Percentiles rank a stretch among this genome's conserved stretches.
Evolutionary conservation across 768 basidiomycete species (phyloP).

Genomic region (Crassisporium funariophilum): DNA sequence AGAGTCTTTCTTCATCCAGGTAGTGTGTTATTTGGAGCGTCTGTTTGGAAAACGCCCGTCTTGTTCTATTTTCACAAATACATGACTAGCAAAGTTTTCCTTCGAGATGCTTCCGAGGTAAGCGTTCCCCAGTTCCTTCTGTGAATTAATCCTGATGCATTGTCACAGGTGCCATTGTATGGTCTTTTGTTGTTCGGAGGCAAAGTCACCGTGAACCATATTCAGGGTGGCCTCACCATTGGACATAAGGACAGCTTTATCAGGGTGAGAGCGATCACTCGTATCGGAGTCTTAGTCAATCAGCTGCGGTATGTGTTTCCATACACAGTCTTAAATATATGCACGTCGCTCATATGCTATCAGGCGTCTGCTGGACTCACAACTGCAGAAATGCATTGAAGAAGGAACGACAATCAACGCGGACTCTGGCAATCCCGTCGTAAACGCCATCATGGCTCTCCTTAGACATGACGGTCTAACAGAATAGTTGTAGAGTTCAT

Average conservation of each 20-base stretch:
- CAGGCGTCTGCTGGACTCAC: slow-evolving; percentile 70
- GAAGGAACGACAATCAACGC: slow-evolving; percentile 51
- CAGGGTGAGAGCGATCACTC: slow-evolving; percentile 80
- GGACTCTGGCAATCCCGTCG: slow-evolving; percentile 54
- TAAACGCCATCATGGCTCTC: slow-evolving; percentile 40
- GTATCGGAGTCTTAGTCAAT: slow-evolving; percentile 88
- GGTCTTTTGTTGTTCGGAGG: slow-evolving; percentile 86
- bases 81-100: slow-evolving; percentile 79
- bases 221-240: slow-evolving; percentile 74
- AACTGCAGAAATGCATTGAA: slow-evolving; percentile 68
- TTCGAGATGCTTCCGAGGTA: slow-evolving; percentile 89
- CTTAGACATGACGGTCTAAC: slow-evolving; percentile 33
- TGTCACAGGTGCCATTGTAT: slow-evolving; percentile 82
- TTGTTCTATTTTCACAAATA: slow-evolving; percentile 84
- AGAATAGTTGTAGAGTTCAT: slow-evolving; percentile 15
- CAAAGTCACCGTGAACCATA: slow-evolving; percentile 73
- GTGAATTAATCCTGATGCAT: neutral
- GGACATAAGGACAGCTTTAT: slow-evolving; percentile 55
- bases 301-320: slow-evolving; percentile 70
- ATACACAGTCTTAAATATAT: neutral
- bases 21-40: slow-evolving; percentile 74
- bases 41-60: slow-evolving; percentile 77
- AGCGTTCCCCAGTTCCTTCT: slow-evolving; percentile 11
- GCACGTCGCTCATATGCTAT: neutral
- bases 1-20: slow-evolving; percentile 84